Evolutionary conservation across 225 moss, liverwort and hornwort genomes (phyloP), one percentile per base, ranked within the genome.

Genomic region (Physcomitrium patens): DNA sequence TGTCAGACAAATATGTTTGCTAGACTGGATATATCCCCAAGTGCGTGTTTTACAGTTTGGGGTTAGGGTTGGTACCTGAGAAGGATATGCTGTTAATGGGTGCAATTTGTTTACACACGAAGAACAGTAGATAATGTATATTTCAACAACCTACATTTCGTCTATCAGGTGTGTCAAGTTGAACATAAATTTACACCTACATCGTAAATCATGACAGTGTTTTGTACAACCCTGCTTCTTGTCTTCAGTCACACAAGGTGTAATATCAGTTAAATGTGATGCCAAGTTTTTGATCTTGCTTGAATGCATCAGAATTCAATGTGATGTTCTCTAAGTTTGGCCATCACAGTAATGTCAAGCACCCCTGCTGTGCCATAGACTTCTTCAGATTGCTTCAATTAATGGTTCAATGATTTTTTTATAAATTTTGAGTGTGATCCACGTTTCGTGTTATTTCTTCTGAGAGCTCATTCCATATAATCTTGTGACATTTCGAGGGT

Each of bases 121-220:
- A 75, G 49, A 80, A 69, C 80, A 69, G 69, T 83, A 76, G 78
- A 86, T 72, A 68, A 63, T 86, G 54, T 74, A 68, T 69, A 71
- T 80, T 72, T 61, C 86, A 86, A 76, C 78, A 76, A 65, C 78
- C 81, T 72, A 69, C 80, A 68, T 80, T 76, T 78, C 69, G 44
- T 75, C 67, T 77, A 65, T 69, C 83, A 83, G 83, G 80, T 86
- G 83, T 85, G 85, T 81, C 81, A 82, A 79, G 76, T 82, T 79
- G 68, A 73, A 69, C 81, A 69, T 76, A 69, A 85, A 31, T 78
- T 14, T 52, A 78, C 69, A 70, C 65, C 67, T 78, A 49, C 76
- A 75, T 64, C 75, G 68, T 58, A 61, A 71, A 51, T 67, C 60
- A 63, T 75, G 70, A 65, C 64, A 57, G 61, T 70, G 44, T 65